A percentile compares a stretch with the other conserved stretches of the same genome.
phyloP scores from a whole-genome alignment of 352 stramenopile species.

The Phytophthora tentaculata region DNA sequence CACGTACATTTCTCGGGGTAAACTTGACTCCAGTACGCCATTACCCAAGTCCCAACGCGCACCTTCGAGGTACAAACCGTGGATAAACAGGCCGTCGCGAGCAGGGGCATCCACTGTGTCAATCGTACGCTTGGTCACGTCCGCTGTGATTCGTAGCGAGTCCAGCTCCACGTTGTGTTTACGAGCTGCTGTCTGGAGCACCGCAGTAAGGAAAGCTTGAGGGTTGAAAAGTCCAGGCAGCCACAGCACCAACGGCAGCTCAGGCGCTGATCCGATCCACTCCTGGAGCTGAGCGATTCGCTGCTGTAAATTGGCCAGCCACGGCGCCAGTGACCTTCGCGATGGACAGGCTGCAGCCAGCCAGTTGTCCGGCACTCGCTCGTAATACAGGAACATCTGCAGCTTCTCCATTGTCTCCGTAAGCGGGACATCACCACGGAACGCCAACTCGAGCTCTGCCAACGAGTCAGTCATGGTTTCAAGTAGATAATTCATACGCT shows the following conservation, averaged over 20 bases:
- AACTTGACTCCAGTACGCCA: slow-evolving; percentile 79
- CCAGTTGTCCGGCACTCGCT: slow-evolving; percentile 79
- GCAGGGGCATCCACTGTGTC: slow-evolving; percentile 82
- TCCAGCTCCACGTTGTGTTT: slow-evolving; percentile 87
- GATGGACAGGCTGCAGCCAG: slow-evolving; percentile 81
- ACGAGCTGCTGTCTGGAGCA: slow-evolving; percentile 77
- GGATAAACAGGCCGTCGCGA: slow-evolving; percentile 91
- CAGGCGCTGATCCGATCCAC: slow-evolving; percentile 77
- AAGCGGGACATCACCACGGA: slow-evolving; percentile 90
- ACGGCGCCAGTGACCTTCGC: slow-evolving; percentile 75
- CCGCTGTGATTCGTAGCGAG: slow-evolving; percentile 74
- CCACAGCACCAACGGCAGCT: slow-evolving; percentile 87
- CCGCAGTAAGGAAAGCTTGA: slow-evolving; percentile 84
- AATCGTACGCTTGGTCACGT: slow-evolving; percentile 90
- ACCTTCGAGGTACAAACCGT: slow-evolving; percentile 91
- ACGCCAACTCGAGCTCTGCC: slow-evolving; percentile 86
- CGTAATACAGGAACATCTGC: slow-evolving; percentile 79
- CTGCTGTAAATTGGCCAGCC: slow-evolving; percentile 87
- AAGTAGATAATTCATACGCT: slow-evolving; percentile 89
- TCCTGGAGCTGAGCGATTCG: slow-evolving; percentile 89
- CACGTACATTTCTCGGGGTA: slow-evolving; percentile 92
- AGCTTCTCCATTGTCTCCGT: slow-evolving; percentile 89
- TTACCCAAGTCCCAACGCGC: slow-evolving; percentile 87
- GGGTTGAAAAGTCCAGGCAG: slow-evolving; percentile 86
- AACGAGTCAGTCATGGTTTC: slow-evolving; percentile 79